Percentiles rank a stretch among this genome's conserved stretches.
Evolutionary conservation across 2,329 filamentous ascomycete genomes (phyloP).

Genomic region (Penicillium occitanis): DNA sequence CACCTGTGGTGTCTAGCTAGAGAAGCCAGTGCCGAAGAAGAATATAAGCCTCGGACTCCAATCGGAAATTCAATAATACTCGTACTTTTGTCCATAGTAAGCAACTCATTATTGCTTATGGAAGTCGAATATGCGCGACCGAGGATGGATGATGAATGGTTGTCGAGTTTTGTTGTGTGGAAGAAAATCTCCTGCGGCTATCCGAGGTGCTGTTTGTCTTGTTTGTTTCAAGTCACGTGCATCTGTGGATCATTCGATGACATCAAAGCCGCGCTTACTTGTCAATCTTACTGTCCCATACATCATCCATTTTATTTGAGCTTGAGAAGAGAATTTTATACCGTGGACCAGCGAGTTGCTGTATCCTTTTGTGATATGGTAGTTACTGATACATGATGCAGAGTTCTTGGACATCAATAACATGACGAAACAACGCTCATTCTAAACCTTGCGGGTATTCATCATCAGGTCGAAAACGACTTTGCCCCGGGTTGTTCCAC

Average conservation of each 20-base stretch:
- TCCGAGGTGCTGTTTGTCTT: slow-evolving; percentile 6
- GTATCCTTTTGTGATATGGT: neutral
- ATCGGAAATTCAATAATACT: neutral
- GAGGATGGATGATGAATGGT: neutral
- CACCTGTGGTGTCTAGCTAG: neutral
- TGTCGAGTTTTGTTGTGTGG: slow-evolving; percentile 3
- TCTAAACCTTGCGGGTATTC: neutral
- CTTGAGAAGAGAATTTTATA: neutral
- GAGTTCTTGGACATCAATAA: neutral
- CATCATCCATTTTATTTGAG: too few species aligned
- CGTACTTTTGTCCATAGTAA: neutral
- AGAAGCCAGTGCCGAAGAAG: neutral
- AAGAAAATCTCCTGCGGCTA: neutral
- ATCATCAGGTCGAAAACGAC: neutral
- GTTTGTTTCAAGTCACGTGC: slow-evolving; percentile 10
- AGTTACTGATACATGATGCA: neutral
- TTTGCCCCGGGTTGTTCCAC: neutral
- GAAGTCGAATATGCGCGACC: neutral
- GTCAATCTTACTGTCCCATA: too few species aligned
- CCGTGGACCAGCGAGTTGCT: neutral
- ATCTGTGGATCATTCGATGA: neutral
- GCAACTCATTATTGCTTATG: neutral
- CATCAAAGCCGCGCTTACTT: neutral
- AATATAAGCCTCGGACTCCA: neutral
- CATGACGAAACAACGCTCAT: neutral